Base-by-base conservation (phyloP, 164 flowering plant species). In the Stephania cephalantha region DNA sequence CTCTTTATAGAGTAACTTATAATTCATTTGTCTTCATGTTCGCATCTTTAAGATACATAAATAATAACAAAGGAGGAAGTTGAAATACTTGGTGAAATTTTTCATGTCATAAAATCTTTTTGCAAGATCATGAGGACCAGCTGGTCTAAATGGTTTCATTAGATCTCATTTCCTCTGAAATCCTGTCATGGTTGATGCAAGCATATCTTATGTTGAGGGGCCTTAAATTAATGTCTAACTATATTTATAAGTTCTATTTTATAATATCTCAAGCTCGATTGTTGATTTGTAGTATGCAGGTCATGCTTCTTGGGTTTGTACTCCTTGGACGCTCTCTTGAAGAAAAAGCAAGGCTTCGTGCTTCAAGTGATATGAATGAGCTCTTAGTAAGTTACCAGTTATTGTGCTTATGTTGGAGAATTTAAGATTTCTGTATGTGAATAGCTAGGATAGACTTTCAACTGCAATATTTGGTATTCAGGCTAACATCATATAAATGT, bases 221-320 rank as follows among this genome's bases (percentile, higher is more conserved):
- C 42, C 42, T 35, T 35, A 35, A 35, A 35, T 35, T 35, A 35
- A 35, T 35, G 4, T 35, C 42, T 35, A 4, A 35, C 4, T 35
- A 35, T 35, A 35, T 8, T 48, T 48, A 48, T 48, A 75, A 75
- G 45, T 17, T 35, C 53, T 11, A 44, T 50, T n/a, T 18, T 68
- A 25, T n/a, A 78, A 30, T 70, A 78, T 78, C 84, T 85, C 79
- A 85, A 72, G 78, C 76, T 69, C 22, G 71, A 50, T 79, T 78
- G 76, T 77, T 83, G 73, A 78, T 75, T 85, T 88, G 79, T 92
- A 92, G 97, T 75, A 82, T 87, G 89, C 98, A 94, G 97, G 95
- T 94, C 85, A 95, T 95, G 98, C 98, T 95, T 89, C 94, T 95
- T 85, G 98, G 97, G 75, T 95, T 95, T 73, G 91, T 95, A 75